Conservation (phyloP, 2,329 filamentous ascomycete genomes). For the Blastomyces parvus region DNA sequence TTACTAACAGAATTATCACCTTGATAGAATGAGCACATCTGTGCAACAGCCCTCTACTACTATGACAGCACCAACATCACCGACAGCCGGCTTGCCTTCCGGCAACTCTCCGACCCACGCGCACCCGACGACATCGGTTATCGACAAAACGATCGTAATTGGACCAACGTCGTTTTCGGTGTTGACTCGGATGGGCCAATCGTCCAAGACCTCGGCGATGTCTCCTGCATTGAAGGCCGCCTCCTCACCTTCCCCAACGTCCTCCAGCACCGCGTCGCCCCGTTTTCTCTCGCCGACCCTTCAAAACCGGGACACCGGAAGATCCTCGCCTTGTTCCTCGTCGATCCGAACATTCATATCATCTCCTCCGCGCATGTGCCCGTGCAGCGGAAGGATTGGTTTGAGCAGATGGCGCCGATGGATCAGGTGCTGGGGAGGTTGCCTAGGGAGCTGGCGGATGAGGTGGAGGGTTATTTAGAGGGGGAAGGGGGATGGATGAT, state of each 20-base stretch:
- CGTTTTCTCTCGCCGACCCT: conserved; percentile 12
- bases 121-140: conserved; percentile 26
- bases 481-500: conserved; percentile 6
- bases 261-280: conserved; percentile 13
- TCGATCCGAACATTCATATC: conserved; percentile 14
- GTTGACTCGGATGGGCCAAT: background rate
- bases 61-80: conserved; percentile 54
- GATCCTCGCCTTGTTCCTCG: conserved; percentile 16
- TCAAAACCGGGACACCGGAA: conserved; percentile 16
- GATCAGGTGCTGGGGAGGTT: conserved; percentile 3
- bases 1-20: background rate
- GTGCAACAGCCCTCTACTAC: conserved; percentile 55
- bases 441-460: conserved; percentile 9
- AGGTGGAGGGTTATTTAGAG: conserved; percentile 8
- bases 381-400: conserved; percentile 14
- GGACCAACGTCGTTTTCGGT: conserved; percentile 11
- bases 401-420: background rate
- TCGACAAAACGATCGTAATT: conserved; percentile 16
- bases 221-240: conserved; percentile 15
- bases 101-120: conserved; percentile 29
- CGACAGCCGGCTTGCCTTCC: conserved; percentile 44
- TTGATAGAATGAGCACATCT: conserved; percentile 52
- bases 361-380: conserved; percentile 15
- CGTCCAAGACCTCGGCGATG: conserved; percentile 14
- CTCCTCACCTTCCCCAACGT: conserved; percentile 18